Evolutionary conservation across 345 rosid genomes (phyloP), one percentile per base, ranked within the genome.

Genomic region (Citropsis articulata): DNA sequence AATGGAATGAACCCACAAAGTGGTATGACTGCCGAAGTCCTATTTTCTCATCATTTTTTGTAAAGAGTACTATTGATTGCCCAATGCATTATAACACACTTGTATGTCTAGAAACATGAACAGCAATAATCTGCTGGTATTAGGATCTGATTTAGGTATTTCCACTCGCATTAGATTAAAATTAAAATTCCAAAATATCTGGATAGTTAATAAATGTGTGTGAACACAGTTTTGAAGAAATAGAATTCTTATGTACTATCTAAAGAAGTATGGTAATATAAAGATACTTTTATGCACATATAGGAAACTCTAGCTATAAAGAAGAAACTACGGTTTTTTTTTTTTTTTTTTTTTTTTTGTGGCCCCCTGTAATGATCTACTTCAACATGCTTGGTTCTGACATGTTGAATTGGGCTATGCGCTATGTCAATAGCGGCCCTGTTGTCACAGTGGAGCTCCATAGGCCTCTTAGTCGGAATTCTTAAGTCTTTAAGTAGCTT

Each of bases 1-100:
- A 79, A 30, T 53, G 86, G 86, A 75, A 82, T 69, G 70, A 85
- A 82, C 80, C 79, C 79, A 79, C 87, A 84, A 80, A 83, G 71
- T 76, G 90, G 98, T 93, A 93, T 77, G 81, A 56, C 55, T 78
- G 38, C 2, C 40, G 22, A 45, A 64, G 57, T 45, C 24, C 71
- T 28, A 19, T 48, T 31, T 48, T 50, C 6, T 27, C 21, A 4
- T 42, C 25, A n/a, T 70, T 28, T 53, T 35, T 53, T 35, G 16
- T 14, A 60, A 38, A 71, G n/a, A 31, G 9, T 21, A 53, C 3
- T 45, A 14, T 24, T 59, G 55, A 4, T 25, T 73, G 10, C 30
- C 57, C 48, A 56, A 69, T 45, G 18, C 50, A 25, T 28, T 69
- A 48, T 50, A 25, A n/a, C 60, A 7, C 50, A 16, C 57, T 48